A percentile compares a stretch with the other conserved stretches of the same genome.
phyloP scores from a whole-genome alignment of 2,329 filamentous ascomycete genomes.

The Alternaria conjuncta region DNA sequence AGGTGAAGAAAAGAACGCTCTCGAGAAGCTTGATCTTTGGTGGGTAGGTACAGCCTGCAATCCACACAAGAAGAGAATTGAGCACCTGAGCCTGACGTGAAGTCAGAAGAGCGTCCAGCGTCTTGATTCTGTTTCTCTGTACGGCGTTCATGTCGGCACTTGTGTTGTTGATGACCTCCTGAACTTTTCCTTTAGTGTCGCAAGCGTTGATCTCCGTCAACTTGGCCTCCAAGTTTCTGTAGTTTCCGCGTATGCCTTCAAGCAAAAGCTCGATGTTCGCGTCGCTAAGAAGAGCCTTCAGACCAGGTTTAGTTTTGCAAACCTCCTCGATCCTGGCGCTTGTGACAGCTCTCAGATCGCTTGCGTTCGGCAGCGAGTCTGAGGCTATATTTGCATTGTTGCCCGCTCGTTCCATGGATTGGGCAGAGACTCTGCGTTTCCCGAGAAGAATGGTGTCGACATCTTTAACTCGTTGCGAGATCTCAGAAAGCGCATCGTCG shows the following conservation, averaged over 20 bases:
- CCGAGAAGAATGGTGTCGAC: background rate
- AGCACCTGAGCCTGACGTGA: conserved; percentile 12
- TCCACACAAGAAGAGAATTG: conserved; percentile 22
- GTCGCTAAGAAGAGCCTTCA: conserved; percentile 14
- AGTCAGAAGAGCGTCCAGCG: conserved; percentile 5
- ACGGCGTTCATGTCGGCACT: conserved; percentile 8
- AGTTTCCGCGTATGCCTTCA: conserved; percentile 15
- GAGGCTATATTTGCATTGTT: background rate
- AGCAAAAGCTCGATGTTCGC: conserved; percentile 18
- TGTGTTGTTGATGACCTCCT: conserved; percentile 16
- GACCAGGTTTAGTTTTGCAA: conserved; percentile 12
- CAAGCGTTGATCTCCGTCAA: conserved; percentile 19
- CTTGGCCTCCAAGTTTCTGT: conserved; percentile 18
- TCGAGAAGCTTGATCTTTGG: conserved; percentile 11
- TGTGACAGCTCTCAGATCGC: conserved; percentile 11
- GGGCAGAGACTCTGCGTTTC: background rate
- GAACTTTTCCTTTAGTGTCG: conserved; percentile 20
- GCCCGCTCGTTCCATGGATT: background rate
- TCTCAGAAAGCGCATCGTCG: background rate
- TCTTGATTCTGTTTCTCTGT: conserved; percentile 1
- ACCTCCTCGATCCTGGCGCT: conserved; percentile 8
- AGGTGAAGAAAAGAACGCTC: conserved; percentile 14
- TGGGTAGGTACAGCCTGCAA: conserved; percentile 7
- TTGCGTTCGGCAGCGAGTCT: background rate
- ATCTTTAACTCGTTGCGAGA: background rate